Conservation (phyloP, 306 rosid species). For the Prosopis cineraria region DNA sequence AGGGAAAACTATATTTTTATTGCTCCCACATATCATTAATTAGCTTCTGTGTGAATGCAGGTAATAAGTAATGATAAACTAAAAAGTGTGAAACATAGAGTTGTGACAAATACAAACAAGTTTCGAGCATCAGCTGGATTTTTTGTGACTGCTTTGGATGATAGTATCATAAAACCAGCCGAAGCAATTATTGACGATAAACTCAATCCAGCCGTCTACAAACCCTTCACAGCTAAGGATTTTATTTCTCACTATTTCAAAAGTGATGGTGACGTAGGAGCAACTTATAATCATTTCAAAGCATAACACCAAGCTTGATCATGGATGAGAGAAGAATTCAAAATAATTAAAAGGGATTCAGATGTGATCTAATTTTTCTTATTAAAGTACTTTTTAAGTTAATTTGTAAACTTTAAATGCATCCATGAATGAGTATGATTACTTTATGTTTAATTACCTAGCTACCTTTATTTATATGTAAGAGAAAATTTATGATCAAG, state of each 20-base stretch:
- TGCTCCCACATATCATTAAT: too few relatives aligned
- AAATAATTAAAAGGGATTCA: too few relatives aligned
- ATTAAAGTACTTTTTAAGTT: too few relatives aligned
- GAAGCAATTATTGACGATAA: conserved; percentile 31
- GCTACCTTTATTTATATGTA: too few relatives aligned
- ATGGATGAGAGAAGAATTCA: too few relatives aligned
- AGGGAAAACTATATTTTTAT: too few relatives aligned
- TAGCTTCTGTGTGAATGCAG: not conserved
- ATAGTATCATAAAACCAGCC: conserved; percentile 41
- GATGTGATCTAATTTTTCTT: too few relatives aligned
- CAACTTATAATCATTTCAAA: not conserved
- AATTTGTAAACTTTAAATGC: too few relatives aligned
- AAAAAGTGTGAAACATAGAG: conserved; percentile 54
- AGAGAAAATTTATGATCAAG: too few relatives aligned
- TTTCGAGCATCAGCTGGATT: conserved; percentile 36
- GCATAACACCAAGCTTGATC: not conserved
- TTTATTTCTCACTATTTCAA: conserved; percentile 24
- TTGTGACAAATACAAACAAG: conserved; percentile 51
- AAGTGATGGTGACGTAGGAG: conserved; percentile 14
- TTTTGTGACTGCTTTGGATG: conserved; percentile 38
- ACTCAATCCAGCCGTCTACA: conserved; percentile 32
- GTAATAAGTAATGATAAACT: conserved; percentile 20
- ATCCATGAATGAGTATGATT: too few relatives aligned
- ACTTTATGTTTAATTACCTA: too few relatives aligned
- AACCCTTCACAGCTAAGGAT: conserved; percentile 37